Conservation (phyloP, 306 rosid genomes). For the Medicago ruthenica region DNA sequence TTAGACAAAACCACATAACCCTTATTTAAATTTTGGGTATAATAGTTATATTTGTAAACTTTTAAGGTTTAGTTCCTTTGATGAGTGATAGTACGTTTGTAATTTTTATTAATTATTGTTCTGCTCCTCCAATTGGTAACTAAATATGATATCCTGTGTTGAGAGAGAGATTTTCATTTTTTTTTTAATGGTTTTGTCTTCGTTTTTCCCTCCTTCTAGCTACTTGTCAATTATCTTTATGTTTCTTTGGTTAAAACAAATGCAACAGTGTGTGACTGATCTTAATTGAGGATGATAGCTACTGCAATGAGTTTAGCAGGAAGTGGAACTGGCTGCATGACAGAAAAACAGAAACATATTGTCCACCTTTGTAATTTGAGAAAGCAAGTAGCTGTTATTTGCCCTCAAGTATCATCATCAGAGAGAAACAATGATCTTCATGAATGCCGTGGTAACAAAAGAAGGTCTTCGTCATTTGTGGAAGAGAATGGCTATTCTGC, state of each 20-base stretch:
- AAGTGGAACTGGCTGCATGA: slow-evolving; percentile 20
- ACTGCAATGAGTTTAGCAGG: slow-evolving; percentile 18
- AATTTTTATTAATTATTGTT: background rate
- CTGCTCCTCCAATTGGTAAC: background rate
- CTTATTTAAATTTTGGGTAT: background rate
- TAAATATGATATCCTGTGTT: slow-evolving; percentile 6
- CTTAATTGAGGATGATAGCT: slow-evolving; percentile 9
- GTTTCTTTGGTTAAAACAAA: slow-evolving; percentile 31
- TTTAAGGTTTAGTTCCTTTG: background rate
- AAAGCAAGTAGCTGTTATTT: too few relatives aligned
- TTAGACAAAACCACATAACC: too few relatives aligned
- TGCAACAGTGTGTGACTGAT: slow-evolving; percentile 36
- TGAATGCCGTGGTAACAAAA: background rate
- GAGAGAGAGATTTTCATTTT: background rate
- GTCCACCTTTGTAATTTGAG: slow-evolving; percentile 25
- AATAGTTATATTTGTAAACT: background rate
- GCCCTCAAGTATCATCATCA: background rate
- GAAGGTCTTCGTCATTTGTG: slow-evolving; percentile 12
- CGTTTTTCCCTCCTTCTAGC: too few relatives aligned
- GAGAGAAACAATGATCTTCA: slow-evolving; percentile 34
- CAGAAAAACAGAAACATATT: slow-evolving; percentile 21
- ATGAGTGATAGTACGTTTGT: background rate
- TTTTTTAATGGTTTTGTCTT: too few relatives aligned
- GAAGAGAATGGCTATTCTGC: slow-evolving; percentile 7
- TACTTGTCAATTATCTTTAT: background rate